Conservation (phyloP, 179 eudicot species). For the Silene vulgaris region DNA sequence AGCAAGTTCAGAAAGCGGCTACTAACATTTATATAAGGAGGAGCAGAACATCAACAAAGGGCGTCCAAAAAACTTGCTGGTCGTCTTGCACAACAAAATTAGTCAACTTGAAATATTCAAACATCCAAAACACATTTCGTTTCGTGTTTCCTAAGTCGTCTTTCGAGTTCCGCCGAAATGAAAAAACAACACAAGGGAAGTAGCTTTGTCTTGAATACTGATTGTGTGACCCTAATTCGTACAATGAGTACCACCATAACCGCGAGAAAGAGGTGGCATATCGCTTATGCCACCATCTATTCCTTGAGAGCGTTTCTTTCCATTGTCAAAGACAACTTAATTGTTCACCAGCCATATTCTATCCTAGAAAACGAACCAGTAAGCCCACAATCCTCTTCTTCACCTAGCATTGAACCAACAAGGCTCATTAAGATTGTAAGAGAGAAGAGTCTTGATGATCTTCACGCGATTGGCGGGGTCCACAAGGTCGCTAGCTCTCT, state of each 20-base stretch:
- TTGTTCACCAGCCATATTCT: conserved; percentile 17
- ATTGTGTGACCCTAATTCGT: conserved; percentile 12
- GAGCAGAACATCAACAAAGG: too few species aligned
- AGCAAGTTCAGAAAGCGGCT: conserved; percentile 5
- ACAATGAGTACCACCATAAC: conserved; percentile 20
- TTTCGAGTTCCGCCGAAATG: background rate
- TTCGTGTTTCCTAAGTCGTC: background rate
- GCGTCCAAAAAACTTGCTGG: background rate
- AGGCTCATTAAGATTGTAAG: conserved; percentile 27
- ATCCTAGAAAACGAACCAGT: conserved; percentile 20
- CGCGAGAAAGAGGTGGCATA: conserved; percentile 28
- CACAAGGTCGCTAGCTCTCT: conserved; percentile 25
- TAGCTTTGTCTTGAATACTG: conserved; percentile 4
- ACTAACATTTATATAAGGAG: background rate
- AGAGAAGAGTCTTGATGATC: conserved; percentile 24
- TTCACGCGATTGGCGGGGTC: conserved; percentile 27
- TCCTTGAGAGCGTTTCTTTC: conserved; percentile 32
- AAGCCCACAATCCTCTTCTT: conserved; percentile 15
- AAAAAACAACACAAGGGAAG: background rate
- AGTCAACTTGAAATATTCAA: conserved; percentile 16
- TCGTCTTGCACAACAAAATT: background rate
- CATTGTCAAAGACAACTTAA: conserved; percentile 13
- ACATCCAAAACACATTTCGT: background rate
- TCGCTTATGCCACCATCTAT: conserved; percentile 31
- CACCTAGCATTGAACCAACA: conserved; percentile 21